Evolutionary conservation across 306 rosid species (phyloP).

Genomic region (Acacia crassicarpa): DNA sequence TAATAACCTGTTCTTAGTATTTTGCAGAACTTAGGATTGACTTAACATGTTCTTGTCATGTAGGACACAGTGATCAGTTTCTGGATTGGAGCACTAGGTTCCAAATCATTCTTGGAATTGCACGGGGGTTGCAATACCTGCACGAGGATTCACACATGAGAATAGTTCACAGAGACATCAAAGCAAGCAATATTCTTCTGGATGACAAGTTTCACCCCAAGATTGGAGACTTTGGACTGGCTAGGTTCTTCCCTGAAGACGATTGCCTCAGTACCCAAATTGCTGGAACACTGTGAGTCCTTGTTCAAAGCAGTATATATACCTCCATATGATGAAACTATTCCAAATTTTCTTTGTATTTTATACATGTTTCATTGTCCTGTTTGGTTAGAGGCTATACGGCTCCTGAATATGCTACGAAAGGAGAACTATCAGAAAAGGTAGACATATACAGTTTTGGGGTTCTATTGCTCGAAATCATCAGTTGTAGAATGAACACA

Average conservation of each 20-base stretch:
- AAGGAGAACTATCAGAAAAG: slow-evolving; percentile 87
- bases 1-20: not conserved
- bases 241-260: slow-evolving; percentile 97
- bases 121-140: slow-evolving; percentile 83
- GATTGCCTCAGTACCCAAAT: slow-evolving; percentile 80
- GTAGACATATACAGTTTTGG: slow-evolving; percentile 92
- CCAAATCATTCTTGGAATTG: slow-evolving; percentile 79
- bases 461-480: slow-evolving; percentile 88
- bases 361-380: not conserved
- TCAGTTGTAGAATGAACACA: slow-evolving; percentile 77
- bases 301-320: not conserved
- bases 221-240: slow-evolving; percentile 94
- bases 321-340: not conserved
- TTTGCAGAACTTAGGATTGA: not conserved
- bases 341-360: not conserved
- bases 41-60: not conserved
- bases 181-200: slow-evolving; percentile 96
- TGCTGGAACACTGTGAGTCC: slow-evolving; percentile 88
- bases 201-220: slow-evolving; percentile 77
- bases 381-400: slow-evolving; percentile 69
- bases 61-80: slow-evolving; percentile 59
- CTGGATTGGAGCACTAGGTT: slow-evolving; percentile 75
- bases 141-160: slow-evolving; percentile 86
- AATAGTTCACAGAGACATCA: slow-evolving; percentile 87
- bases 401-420: slow-evolving; percentile 90